These are phyloP conservation scores for Tilletiaria anomala DNA, from an alignment of 1,284 basidiomycete genomes.

Conservation along the genomic window DNA sequence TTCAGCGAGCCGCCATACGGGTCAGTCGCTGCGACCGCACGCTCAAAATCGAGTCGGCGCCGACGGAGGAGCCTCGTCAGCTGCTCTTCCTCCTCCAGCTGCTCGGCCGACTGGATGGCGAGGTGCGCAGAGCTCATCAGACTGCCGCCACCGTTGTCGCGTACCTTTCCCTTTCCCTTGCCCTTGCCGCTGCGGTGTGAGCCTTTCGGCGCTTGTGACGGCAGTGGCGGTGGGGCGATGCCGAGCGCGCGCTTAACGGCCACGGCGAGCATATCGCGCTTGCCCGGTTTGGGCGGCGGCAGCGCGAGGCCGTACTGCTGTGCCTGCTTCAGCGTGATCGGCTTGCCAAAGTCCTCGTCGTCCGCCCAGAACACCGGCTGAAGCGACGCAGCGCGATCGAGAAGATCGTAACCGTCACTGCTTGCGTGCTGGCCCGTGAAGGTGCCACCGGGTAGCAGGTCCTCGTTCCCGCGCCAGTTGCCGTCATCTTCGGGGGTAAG, in stretches of 20 bases:
- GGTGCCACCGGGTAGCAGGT: conserved; percentile 14
- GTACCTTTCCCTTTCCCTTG: no score
- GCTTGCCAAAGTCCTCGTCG: conserved; percentile 29
- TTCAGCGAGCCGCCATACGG: no score
- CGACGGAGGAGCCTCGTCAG: neutral
- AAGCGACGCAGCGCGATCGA: conserved; percentile 13
- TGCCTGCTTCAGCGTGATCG: conserved; percentile 25
- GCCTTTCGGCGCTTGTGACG: no score
- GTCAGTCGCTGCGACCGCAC: no score
- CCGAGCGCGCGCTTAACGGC: neutral
- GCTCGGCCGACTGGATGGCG: neutral
- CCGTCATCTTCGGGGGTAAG: conserved; percentile 9
- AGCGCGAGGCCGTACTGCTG: conserved; percentile 13
- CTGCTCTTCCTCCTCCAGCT: neutral
- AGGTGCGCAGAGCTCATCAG: no score
- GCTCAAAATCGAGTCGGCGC: neutral
- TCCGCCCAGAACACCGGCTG: conserved; percentile 28
- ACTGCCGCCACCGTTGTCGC: no score
- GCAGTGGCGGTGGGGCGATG: no score
- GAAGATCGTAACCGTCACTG: conserved; percentile 17
- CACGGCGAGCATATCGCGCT: neutral
- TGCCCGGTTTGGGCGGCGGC: conserved; percentile 1
- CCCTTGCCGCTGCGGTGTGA: no score
- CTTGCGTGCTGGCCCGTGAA: no score
- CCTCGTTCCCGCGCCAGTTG: conserved; percentile 12